Evolutionary conservation across 2,329 filamentous ascomycete genomes (phyloP).

Genomic region (Calycina herbarum): DNA sequence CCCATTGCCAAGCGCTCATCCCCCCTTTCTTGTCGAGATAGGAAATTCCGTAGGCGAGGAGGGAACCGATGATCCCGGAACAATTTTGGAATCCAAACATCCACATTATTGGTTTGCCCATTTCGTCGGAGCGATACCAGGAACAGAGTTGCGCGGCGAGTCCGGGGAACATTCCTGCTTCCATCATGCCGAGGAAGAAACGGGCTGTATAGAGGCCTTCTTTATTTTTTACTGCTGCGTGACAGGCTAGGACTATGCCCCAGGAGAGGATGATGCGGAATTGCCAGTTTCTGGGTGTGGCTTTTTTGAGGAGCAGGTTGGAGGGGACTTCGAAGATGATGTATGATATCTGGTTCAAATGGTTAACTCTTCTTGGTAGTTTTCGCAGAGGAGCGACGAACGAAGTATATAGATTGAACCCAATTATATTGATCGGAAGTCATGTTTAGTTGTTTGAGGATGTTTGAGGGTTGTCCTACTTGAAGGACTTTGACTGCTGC

Average conservation of each 20-base stretch:
- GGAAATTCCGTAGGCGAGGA: constrained; percentile 54
- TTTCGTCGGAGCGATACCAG: constrained; percentile 50
- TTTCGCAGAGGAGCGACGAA: constrained; percentile 29
- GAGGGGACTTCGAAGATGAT: constrained; percentile 44
- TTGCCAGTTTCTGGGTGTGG: constrained; percentile 41
- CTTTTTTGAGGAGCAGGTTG: constrained; percentile 42
- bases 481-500: constrained; percentile 46
- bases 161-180: constrained; percentile 46
- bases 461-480: constrained; percentile 41
- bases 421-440: constrained; percentile 44
- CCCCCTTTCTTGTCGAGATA: constrained; percentile 44
- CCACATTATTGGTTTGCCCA: constrained; percentile 44
- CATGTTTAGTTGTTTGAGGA: constrained; percentile 43
- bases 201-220: constrained; percentile 41
- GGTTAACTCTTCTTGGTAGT: background rate
- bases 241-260: constrained; percentile 42
- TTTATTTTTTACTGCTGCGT: constrained; percentile 42
- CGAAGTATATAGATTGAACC: constrained; percentile 43
- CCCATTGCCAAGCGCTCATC: constrained; percentile 59
- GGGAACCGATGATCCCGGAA: constrained; percentile 39
- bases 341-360: constrained; percentile 39
- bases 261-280: constrained; percentile 41
- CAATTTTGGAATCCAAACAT: constrained; percentile 44
- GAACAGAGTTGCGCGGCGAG: constrained; percentile 44
- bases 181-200: constrained; percentile 44